Percentiles rank a stretch among this genome's conserved stretches.
Conservation (phyloP, 768 basidiomycete species). For the Termitomyces sp. region DNA sequence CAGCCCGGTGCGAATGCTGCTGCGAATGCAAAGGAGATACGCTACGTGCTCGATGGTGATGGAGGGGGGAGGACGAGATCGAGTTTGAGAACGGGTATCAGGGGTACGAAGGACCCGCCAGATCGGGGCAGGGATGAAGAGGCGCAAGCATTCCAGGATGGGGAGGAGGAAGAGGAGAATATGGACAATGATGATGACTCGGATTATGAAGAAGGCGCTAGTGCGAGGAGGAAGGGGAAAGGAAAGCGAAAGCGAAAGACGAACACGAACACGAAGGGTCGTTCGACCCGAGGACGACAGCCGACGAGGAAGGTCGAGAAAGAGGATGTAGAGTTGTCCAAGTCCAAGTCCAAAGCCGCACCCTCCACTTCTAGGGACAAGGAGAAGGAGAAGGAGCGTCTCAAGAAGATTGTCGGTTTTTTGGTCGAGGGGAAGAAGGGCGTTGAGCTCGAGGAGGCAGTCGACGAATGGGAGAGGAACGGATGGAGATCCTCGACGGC, state of each 20-base stretch:
- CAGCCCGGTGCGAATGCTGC: constrained; percentile 48
- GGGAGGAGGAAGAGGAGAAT: background rate
- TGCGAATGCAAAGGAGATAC: constrained; percentile 20
- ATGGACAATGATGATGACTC: background rate
- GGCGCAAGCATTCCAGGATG: background rate
- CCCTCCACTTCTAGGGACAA: background rate
- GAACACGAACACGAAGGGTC: background rate
- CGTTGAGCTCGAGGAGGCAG: constrained; percentile 49
- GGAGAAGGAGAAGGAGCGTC: constrained; percentile 27
- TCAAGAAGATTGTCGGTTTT: constrained; percentile 63
- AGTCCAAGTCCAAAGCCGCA: background rate
- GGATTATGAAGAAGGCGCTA: background rate
- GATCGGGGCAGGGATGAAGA: background rate
- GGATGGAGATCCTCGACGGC: background rate
- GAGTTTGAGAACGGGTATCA: background rate
- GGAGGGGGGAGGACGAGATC: background rate
- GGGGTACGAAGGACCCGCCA: background rate
- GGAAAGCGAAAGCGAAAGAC: background rate
- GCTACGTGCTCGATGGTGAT: constrained; percentile 10
- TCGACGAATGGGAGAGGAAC: constrained; percentile 50
- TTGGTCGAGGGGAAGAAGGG: constrained; percentile 66
- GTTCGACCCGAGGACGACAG: background rate
- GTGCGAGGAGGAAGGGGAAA: background rate
- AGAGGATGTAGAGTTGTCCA: background rate
- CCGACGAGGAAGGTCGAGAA: constrained; percentile 13